These are phyloP conservation scores for Cladosporium sp. DNA, from an alignment of 2,329 filamentous ascomycete genomes.

Conservation along the genomic window DNA sequence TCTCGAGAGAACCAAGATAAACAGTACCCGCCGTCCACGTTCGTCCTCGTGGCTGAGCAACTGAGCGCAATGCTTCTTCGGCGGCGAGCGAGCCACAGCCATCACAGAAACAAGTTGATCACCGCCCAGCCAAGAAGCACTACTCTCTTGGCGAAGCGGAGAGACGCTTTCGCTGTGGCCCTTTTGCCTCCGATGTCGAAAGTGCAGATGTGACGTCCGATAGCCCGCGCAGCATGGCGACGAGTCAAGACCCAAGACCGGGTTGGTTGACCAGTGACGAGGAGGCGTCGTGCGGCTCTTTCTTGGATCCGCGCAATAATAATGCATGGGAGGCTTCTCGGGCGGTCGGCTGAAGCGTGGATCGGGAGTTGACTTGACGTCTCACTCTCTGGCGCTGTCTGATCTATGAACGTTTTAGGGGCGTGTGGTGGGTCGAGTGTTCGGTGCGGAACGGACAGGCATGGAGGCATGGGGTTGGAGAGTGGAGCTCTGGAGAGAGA, in stretches of 20 bases:
- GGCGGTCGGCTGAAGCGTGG: not conserved
- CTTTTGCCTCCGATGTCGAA: not conserved
- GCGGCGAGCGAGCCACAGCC: not conserved
- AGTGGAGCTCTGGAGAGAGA: not conserved
- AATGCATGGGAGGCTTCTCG: not conserved
- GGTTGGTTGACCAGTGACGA: slow-evolving; percentile 2
- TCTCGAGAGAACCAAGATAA: not conserved
- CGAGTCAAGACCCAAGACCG: not conserved
- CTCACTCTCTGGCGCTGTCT: not conserved
- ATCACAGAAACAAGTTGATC: not conserved
- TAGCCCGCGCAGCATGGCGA: not conserved
- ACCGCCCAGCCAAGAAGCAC: not conserved
- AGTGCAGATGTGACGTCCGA: not conserved
- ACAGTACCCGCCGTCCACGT: not conserved
- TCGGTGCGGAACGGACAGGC: slow-evolving; percentile 1
- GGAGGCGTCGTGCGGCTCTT: slow-evolving; percentile 1
- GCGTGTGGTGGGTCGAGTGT: not conserved
- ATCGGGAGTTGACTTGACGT: not conserved
- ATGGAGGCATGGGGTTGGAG: not conserved
- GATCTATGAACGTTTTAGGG: not conserved
- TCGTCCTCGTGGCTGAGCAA: slow-evolving; percentile 12
- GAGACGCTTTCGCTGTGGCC: not conserved
- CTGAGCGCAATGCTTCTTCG: not conserved
- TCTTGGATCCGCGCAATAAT: slow-evolving; percentile 6
- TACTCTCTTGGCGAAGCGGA: slow-evolving; percentile 7